A percentile compares a stretch with the other conserved stretches of the same genome.
These are phyloP conservation scores for Nakaseomyces delphensis DNA, from an alignment of 1,139 yeast genomes.

Conservation along the genomic window DNA sequence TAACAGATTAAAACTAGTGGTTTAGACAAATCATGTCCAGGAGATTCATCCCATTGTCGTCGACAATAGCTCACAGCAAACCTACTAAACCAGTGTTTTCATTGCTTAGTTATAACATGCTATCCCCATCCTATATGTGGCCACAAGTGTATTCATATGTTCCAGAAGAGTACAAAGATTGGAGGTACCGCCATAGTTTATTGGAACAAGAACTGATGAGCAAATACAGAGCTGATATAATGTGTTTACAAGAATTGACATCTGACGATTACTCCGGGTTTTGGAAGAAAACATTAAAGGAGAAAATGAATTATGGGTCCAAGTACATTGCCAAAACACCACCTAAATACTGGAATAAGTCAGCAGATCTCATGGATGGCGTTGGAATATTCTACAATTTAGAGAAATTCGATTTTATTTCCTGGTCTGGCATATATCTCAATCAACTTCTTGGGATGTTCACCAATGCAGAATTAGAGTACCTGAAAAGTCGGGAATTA, in stretches of 20 bases:
- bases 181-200: slow-evolving; percentile 43
- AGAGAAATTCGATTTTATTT: slow-evolving; percentile 39
- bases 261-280: slow-evolving; percentile 36
- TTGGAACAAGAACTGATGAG: slow-evolving; percentile 35
- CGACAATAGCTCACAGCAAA: slow-evolving; percentile 1
- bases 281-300: slow-evolving; percentile 35
- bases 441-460: slow-evolving; percentile 36
- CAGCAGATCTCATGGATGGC: slow-evolving; percentile 45
- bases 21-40: not conserved
- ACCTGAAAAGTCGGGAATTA: slow-evolving; percentile 30
- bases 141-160: slow-evolving; percentile 45
- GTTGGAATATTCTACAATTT: slow-evolving; percentile 45
- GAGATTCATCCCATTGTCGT: slow-evolving; percentile 2
- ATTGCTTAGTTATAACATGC: slow-evolving; percentile 41
- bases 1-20: too few species aligned
- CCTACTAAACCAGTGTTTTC: slow-evolving; percentile 16
- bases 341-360: slow-evolving; percentile 44
- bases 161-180: slow-evolving; percentile 38
- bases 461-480: slow-evolving; percentile 34
- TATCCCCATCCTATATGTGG: slow-evolving; percentile 53
- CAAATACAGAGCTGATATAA: slow-evolving; percentile 42
- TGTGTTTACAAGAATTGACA: slow-evolving; percentile 58
- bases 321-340: slow-evolving; percentile 41
- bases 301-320: slow-evolving; percentile 35
- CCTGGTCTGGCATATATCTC: slow-evolving; percentile 37